phyloP scores from a whole-genome alignment of 2,329 filamentous ascomycete species.

The Cryphonectria naterciae region DNA sequence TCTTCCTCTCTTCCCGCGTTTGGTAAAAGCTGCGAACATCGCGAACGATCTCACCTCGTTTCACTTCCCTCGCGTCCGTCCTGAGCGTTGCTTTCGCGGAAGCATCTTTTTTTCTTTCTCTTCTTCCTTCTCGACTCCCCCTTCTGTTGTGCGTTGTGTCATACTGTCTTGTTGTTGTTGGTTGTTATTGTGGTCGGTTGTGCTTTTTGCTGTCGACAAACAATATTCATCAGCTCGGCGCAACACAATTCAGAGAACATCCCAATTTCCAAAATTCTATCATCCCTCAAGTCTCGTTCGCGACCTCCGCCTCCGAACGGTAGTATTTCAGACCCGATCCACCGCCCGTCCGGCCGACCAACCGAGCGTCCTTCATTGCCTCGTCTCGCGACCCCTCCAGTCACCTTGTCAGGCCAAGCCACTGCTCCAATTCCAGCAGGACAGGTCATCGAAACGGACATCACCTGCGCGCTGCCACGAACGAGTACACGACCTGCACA shows the following conservation, averaged over 20 bases:
- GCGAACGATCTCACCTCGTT: constrained; percentile 26
- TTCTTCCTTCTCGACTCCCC: constrained; percentile 3
- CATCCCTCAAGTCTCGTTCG: constrained; percentile 3
- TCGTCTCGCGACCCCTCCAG: constrained; percentile 3
- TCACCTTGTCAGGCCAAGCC: neutral
- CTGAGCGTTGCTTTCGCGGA: constrained; percentile 28
- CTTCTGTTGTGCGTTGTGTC: constrained; percentile 18
- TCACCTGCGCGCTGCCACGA: constrained; percentile 19
- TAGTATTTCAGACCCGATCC: neutral
- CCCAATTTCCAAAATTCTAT: constrained; percentile 7
- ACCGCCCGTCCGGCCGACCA: constrained; percentile 7
- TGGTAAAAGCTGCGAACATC: constrained; percentile 7
- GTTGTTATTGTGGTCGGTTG: constrained; percentile 13
- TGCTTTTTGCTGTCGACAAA: constrained; percentile 20
- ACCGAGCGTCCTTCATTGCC: constrained; percentile 16
- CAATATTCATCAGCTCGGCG: constrained; percentile 13
- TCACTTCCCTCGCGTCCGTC: constrained; percentile 22
- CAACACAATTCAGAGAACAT: neutral
- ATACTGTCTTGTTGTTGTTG: constrained; percentile 15
- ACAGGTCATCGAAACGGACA: neutral
- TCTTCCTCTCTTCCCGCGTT: constrained; percentile 20
- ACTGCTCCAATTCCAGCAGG: constrained; percentile 2
- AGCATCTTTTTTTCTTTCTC: constrained; percentile 24
- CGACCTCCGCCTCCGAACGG: neutral
- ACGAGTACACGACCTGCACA: constrained; percentile 17